Conservation (phyloP, 495 filamentous ascomycete genomes). For the Apodospora peruviana region DNA sequence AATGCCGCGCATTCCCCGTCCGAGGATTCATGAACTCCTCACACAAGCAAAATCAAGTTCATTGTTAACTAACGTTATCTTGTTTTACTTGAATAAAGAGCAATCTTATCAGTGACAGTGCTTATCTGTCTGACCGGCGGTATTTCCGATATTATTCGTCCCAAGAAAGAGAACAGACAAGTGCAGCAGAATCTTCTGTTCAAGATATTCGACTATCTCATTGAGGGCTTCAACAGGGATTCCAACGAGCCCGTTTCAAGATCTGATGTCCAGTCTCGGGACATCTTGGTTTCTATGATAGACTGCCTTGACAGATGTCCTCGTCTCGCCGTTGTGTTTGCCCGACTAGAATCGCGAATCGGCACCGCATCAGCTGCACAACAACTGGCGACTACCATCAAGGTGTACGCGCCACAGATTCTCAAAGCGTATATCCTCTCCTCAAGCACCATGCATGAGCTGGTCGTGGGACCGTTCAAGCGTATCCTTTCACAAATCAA, state of each 20-base stretch:
- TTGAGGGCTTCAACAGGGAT: background rate
- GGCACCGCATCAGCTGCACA: background rate
- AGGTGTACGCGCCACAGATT: background rate
- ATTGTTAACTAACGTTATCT: too few species aligned
- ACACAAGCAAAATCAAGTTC: too few species aligned
- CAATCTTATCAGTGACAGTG: too few species aligned
- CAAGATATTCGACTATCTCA: background rate
- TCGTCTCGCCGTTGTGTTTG: background rate
- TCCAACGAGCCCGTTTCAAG: too few species aligned
- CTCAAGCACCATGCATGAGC: slow-evolving; percentile 26
- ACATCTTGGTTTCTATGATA: background rate
- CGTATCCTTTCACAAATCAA: slow-evolving; percentile 24
- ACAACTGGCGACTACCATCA: background rate
- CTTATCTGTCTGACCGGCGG: too few species aligned
- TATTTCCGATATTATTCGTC: too few species aligned
- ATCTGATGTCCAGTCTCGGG: background rate
- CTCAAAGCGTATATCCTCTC: slow-evolving; percentile 27
- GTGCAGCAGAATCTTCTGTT: background rate
- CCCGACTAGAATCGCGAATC: background rate
- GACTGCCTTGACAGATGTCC: background rate
- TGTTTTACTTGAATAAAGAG: too few species aligned
- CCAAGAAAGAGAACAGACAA: too few species aligned
- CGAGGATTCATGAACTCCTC: too few species aligned
- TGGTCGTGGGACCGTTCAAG: slow-evolving; percentile 36
- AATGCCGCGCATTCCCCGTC: too few species aligned